Base-by-base conservation (phyloP, 2,329 filamentous ascomycete species). In the Fusarium newnesense region DNA sequence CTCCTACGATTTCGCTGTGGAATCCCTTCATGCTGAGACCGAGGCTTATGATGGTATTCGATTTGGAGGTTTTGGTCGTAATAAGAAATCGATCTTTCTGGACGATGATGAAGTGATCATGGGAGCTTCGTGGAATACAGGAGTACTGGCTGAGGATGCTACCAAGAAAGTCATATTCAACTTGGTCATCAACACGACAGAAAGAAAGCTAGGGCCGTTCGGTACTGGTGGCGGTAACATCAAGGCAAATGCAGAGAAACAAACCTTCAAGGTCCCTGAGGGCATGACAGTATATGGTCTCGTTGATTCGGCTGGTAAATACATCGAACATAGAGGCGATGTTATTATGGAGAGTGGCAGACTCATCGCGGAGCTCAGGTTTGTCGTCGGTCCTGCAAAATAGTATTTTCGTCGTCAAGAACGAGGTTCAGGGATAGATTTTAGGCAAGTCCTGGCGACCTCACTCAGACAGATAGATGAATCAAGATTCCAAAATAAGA, bases 361-460 rank as follows among this genome's bases (percentile, higher is more conserved):
- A n/a, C 13, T 39, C 2, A 28, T 54, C 24, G 2, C 34, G 2
- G 34, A 54, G 19, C 34, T 40, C n/a, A 40, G 19, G 9, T 40
- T 54, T 21, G 4, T 54, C 19, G 24, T 28, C 0, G 34, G 34
- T 0, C 50, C 50, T 16, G 24, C 26, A 39, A 0, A 28, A 11
- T 39, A 53, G 50, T 15, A 39, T 16, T 1, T 3, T 26, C 6
- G 2, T 9, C 1, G 2, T 43, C 6, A 3, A 3, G 4, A 19
- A 37, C 2, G n/a, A 9, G n/a, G 15, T 18, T 26, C 19, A 4
- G 30, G 30, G 7, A 9, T 30, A 30, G 30, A 30, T 9, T 9
- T 30, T 30, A 8, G 30, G 30, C 30, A n/a, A n/a, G n/a, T n/a
- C n/a, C n/a, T n/a, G n/a, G n/a, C n/a, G n/a, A n/a, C n/a, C n/a